A percentile compares a stretch with the other conserved stretches of the same genome.
These are phyloP conservation scores for Colletotrichum agaves DNA, from an alignment of 2,329 filamentous ascomycete species.

Conservation along the genomic window DNA sequence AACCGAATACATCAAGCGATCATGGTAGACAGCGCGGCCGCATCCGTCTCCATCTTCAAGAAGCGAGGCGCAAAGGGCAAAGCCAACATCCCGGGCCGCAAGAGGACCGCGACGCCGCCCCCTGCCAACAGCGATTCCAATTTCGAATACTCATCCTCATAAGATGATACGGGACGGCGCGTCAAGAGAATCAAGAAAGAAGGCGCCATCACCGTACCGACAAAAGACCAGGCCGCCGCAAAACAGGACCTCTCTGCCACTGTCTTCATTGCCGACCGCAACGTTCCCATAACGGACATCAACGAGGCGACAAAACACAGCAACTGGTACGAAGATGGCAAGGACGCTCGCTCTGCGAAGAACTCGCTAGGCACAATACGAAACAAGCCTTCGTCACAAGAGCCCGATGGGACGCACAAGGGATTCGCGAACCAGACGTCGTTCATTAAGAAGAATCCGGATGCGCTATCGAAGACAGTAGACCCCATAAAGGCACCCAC, in stretches of 20 bases:
- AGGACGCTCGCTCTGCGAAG: slow-evolving; percentile 58
- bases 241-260: slow-evolving; percentile 60
- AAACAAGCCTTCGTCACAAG: slow-evolving; percentile 28
- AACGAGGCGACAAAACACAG: slow-evolving; percentile 91
- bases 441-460: slow-evolving; percentile 84
- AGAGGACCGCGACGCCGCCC: slow-evolving; percentile 82
- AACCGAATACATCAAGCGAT: not conserved
- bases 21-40: slow-evolving; percentile 38
- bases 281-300: slow-evolving; percentile 69
- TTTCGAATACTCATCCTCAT: slow-evolving; percentile 75
- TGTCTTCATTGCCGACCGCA: slow-evolving; percentile 70
- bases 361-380: slow-evolving; percentile 70
- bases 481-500: slow-evolving; percentile 89
- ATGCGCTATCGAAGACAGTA: slow-evolving; percentile 75
- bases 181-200: slow-evolving; percentile 82
- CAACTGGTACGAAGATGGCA: slow-evolving; percentile 84
- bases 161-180: slow-evolving; percentile 79
- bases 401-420: slow-evolving; percentile 77
- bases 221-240: slow-evolving; percentile 55
- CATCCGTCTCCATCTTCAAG: slow-evolving; percentile 80
- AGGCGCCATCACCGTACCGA: slow-evolving; percentile 73
- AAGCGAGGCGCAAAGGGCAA: slow-evolving; percentile 83
- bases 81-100: slow-evolving; percentile 80
- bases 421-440: slow-evolving; percentile 77
- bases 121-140: slow-evolving; percentile 71